Evolutionary conservation across 73 alveolate genomes (phyloP), one percentile per base, ranked within the genome.

Genomic region (Urostyla sp.): DNA sequence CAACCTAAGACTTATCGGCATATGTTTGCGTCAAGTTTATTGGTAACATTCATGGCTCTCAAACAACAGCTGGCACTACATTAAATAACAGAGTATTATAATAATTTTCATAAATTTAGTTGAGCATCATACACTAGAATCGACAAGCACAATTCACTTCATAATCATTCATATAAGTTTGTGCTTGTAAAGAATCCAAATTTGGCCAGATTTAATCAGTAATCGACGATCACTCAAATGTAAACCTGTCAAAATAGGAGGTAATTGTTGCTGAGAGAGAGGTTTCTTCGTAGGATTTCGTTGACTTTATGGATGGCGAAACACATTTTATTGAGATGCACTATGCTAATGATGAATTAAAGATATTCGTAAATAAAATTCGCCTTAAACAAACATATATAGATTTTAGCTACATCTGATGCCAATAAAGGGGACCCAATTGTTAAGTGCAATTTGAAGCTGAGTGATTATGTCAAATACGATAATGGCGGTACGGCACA

Each of bases 401-500:
- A 45, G 54, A 61, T 63, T n/a, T n/a, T n/a, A n/a, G n/a, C n/a
- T n/a, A n/a, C n/a, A n/a, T n/a, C n/a, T n/a, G n/a, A n/a, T n/a
- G n/a, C n/a, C n/a, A n/a, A n/a, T n/a, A n/a, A n/a, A n/a, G n/a
- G n/a, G 46, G 59, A 6, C 6, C 82, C 76, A n/a, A 49, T 58
- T 4, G 66, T 74, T 23, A 27, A 35, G 21, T 7, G 46, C 13
- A 38, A 75, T 0, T 10, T 85, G 27, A 85, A 54, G 53, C 59
- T 85, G 0, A 35, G 56, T 24, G 93, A 85, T 34, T 27, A 35
- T 32, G 23, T 85, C 0, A 52, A 46, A 13, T 36, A 53, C 0
- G 89, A 85, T 45, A 85, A 61, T 38, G 89, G 60, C 60, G 80
- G 92, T 6, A 36, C 93, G 1, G 85, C 84, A 8, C 54, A 57